Base-by-base conservation (phyloP, 2,329 filamentous ascomycete genomes). In the Huntiella decipiens region DNA sequence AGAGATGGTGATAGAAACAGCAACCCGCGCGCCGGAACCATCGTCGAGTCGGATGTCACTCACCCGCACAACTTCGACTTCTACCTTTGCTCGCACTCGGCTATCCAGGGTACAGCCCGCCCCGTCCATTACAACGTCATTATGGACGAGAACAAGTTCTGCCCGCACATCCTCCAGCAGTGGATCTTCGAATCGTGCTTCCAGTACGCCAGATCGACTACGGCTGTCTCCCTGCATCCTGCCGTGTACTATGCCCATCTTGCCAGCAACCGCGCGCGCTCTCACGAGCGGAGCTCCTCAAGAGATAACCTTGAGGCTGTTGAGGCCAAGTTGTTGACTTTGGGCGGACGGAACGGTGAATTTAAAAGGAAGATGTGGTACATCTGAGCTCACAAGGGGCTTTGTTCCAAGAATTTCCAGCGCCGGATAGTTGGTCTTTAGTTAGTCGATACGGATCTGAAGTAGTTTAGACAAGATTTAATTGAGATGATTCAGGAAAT, bases 201-300 rank as follows among this genome's bases (percentile, higher is more conserved):
- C 61, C 85, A 93, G 47, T 98, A 94, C 56, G 79, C 81, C 46
- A 77, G 91, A 12, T 91, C 87, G 0, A 96, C 87, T 0, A 96
- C 88, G 0, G 85, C 91, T 0, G 87, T 98, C 0, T 95, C 87
- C 0, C 62, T 91, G 0, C 82, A 78, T 53, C 91, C 91, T 0
- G 86, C 91, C 0, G 80, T 96, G 0, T 98, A 98, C 68, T 98
- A 98, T 54, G 86, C 92, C 0, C 91, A 98, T 61, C 63, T 98
- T 52, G 86, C 87, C 32, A 80, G 85, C 6, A 75, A 77, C 48
- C 82, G 91, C 43, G 85, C 83, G 15, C 77, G 77, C 45, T 67
- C 77, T 3, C 91, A 98, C 52, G 78, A 88, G 55, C 17, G 33
- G 17, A 17, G 17, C 7, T 19, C 38, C 13, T n/a, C 38, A 16